Base-by-base conservation (phyloP, 306 rosid genomes). In the Astragalus glycyphyllos region DNA sequence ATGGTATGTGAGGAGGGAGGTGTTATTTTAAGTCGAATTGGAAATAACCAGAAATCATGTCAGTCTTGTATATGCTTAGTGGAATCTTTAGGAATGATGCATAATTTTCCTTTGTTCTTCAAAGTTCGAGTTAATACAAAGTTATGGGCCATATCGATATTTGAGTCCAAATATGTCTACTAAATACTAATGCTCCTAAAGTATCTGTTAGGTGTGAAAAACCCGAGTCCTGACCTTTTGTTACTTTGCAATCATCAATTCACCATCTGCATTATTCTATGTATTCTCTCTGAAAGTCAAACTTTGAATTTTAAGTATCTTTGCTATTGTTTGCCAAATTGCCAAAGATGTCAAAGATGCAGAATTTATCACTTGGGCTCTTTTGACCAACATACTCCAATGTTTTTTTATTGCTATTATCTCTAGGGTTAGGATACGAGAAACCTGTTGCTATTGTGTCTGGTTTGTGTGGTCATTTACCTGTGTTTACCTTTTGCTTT, bases 241-340 rank as follows among this genome's bases (percentile, higher is more conserved):
- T 63, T 62, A 13, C 31, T 45, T 42, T 54, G 44, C 14, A 9
- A 16, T 9, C n/a, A 15, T 11, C 15, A 11, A 51, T n/a, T 46
- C 49, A 50, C 62, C 54, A 29, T 73, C 51, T 75, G 55, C 62
- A 58, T 75, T 55, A 58, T 75, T 55, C 56, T 40, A 48, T 37
- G 17, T 57, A 38, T 68, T 26, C 34, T 76, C 50, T 31, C 50
- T 29, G 70, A 51, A 64, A 41, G 12, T 9, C 42, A 48, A 68
- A 13, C 49, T 38, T 44, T 44, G 13, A 32, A 17, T 50, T 40
- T 45, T 55, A 20, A 34, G 48, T 29, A 23, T 63, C 44, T 17
- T 77, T 55, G 15, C 31, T 42, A 26, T 13, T 44, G 46, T 53
- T 62, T 42, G 26, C 13, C 29, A 5, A 7, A 54, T 62, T 42